Evolutionary conservation across 1,284 basidiomycete species (phyloP).

Genomic region (Pholiota adiposa): DNA sequence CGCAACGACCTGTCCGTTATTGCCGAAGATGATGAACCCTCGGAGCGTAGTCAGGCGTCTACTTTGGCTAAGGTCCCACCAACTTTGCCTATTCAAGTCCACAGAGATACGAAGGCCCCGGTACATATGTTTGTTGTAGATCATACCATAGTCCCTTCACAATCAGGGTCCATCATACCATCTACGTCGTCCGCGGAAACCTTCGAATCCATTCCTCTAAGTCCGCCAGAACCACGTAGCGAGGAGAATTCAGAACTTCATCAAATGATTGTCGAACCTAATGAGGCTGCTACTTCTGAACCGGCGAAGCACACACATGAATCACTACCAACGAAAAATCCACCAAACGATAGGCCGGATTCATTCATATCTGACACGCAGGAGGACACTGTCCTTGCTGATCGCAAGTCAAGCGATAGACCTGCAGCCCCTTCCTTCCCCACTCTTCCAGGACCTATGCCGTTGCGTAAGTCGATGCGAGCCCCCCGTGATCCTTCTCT

Average conservation of each 20-base stretch:
- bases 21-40: constrained; percentile 68
- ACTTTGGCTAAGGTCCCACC: constrained; percentile 7
- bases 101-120: background rate
- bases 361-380: constrained; percentile 7
- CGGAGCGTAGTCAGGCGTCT: constrained; percentile 41
- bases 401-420: constrained; percentile 21
- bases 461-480: constrained; percentile 69
- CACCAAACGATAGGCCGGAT: constrained; percentile 1
- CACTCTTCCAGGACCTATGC: constrained; percentile 64
- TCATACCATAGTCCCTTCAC: background rate
- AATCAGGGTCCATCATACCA: constrained; percentile 4
- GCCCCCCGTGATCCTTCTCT: constrained; percentile 48
- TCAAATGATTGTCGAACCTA: background rate
- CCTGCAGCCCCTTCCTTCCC: constrained; percentile 42
- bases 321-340: background rate
- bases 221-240: constrained; percentile 27
- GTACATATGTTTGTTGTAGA: background rate
- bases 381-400: constrained; percentile 11
- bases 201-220: constrained; percentile 43
- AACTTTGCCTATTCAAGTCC: background rate
- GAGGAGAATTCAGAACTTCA: background rate
- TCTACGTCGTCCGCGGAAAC: constrained; percentile 33
- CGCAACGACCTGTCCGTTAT: constrained; percentile 65
- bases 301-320: background rate
- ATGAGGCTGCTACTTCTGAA: background rate